These are phyloP conservation scores for Fusarium torreyae DNA, from an alignment of 2,329 filamentous ascomycete species.

Conservation along the genomic window DNA sequence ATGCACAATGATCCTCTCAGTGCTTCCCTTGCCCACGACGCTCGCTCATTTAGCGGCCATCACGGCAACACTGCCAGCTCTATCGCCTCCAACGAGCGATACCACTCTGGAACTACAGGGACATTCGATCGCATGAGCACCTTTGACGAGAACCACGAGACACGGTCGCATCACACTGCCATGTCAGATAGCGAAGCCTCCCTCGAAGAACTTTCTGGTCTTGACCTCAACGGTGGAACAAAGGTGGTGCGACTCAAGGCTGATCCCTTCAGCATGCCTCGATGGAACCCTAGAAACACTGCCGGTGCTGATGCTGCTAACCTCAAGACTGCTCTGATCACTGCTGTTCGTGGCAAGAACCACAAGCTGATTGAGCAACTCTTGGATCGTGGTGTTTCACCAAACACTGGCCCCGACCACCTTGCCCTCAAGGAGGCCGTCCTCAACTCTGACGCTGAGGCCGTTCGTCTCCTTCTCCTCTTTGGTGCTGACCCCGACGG, in stretches of 20 bases:
- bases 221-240: constrained; percentile 59
- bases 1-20: constrained; percentile 31
- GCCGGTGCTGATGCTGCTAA: constrained; percentile 60
- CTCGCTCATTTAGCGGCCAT: constrained; percentile 28
- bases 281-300: constrained; percentile 65
- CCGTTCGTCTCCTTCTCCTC: constrained; percentile 68
- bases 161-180: constrained; percentile 46
- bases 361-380: constrained; percentile 71
- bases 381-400: constrained; percentile 69
- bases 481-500: constrained; percentile 72
- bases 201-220: constrained; percentile 54
- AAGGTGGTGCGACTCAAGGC: constrained; percentile 65
- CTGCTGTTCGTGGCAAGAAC: constrained; percentile 70
- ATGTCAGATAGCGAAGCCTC: constrained; percentile 48
- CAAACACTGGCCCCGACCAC: constrained; percentile 63
- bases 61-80: constrained; percentile 51
- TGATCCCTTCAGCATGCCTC: constrained; percentile 66
- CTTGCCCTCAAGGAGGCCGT: constrained; percentile 69
- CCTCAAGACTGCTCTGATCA: constrained; percentile 64
- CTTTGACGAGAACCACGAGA: constrained; percentile 52
- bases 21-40: constrained; percentile 25
- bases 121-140: constrained; percentile 51
- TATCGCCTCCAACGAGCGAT: constrained; percentile 51
- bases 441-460: constrained; percentile 66
- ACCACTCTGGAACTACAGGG: constrained; percentile 47